Base-by-base conservation (phyloP, 768 basidiomycete genomes). In the Tylopilus balloui region DNA sequence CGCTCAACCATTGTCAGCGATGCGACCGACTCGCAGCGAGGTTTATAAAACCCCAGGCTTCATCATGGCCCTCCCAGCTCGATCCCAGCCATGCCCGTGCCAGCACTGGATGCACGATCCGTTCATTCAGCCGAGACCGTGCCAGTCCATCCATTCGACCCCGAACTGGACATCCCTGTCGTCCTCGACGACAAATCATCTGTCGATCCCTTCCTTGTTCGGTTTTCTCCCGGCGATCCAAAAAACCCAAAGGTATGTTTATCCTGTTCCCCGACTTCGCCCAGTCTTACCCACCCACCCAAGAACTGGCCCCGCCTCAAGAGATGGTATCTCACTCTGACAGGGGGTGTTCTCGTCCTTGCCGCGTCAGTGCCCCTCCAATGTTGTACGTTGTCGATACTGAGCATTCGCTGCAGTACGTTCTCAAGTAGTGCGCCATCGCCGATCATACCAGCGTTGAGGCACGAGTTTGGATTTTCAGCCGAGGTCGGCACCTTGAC, bases 401-500 rank as follows among this genome's bases (percentile, higher is more conserved):
- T 54, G 32, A 43, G 29, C 19, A 35, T 35, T 15, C 17, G 15
- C 45, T 24, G 13, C 52, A 84, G 82, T 19, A 83, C 83, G 1
- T 84, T 82, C 58, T 75, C 84, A 14, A 83, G 81, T 53, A 76
- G 81, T 14, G 78, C 78, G 0, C 79, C 83, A 1, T 71, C 79
- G 23, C 74, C 77, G 6, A 69, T 81, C 47, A 65, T 77, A 25
- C 61, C 66, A 2, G 58, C 71, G 15, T 58, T 86, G 31, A 70
- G 69, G 53, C 47, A 70, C 8, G 63, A 78, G 28, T 83, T 83
- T 52, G 53, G 68, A 10, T 71, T 84, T 59, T 73, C 76, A 6
- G 17, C 66, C 25, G 80, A 78, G 59, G 71, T 81, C 21, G 80
- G 69, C 6, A 74, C 71, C 9, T 70, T 85, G 40, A 77, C 76